phyloP scores from a whole-genome alignment of 805 yeast genomes.

The Yarrowia deformans region DNA sequence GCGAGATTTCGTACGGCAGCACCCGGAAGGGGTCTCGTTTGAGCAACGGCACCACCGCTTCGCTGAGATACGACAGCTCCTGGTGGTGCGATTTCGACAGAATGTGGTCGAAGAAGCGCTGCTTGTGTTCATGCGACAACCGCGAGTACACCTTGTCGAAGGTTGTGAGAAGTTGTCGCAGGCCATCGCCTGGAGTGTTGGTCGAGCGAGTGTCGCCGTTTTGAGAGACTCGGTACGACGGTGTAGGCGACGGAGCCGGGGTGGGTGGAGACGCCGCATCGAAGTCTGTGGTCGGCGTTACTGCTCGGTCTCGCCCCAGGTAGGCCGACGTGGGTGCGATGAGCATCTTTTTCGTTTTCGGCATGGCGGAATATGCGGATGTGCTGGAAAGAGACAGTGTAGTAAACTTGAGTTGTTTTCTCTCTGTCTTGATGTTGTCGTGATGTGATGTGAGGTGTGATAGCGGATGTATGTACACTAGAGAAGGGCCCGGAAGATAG shows the following conservation, averaged over 20 bases:
- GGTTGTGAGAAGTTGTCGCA: slow-evolving; percentile 2
- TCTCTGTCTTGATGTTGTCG: slow-evolving; percentile 1
- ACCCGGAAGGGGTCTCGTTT: slow-evolving; percentile 55
- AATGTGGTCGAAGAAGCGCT: slow-evolving; percentile 25
- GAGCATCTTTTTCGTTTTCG: slow-evolving; percentile 32
- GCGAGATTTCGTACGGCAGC: slow-evolving; percentile 81
- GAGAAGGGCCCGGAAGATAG: slow-evolving; percentile 7
- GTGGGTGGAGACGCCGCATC: slow-evolving; percentile 34
- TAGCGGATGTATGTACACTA: slow-evolving; percentile 4
- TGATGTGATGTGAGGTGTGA: slow-evolving; percentile 15
- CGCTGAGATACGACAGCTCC: slow-evolving; percentile 44
- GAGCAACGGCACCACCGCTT: slow-evolving; percentile 51
- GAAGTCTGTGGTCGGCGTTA: slow-evolving; percentile 28
- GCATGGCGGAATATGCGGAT: slow-evolving; percentile 5
- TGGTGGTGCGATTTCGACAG: slow-evolving; percentile 32
- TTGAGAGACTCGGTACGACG: slow-evolving; percentile 21
- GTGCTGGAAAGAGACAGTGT: slow-evolving; percentile 9
- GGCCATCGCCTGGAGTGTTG: slow-evolving; percentile 11
- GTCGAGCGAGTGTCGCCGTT: not conserved
- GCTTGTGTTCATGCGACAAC: slow-evolving; percentile 11
- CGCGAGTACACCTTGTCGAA: slow-evolving; percentile 15
- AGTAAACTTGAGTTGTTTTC: too few species aligned
- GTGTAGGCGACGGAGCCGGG: slow-evolving; percentile 37
- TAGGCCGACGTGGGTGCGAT: slow-evolving; percentile 32
- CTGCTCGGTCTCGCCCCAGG: slow-evolving; percentile 23